Conservation (phyloP, 1,139 yeast species). For the Blastobotrys malaysiensis region DNA sequence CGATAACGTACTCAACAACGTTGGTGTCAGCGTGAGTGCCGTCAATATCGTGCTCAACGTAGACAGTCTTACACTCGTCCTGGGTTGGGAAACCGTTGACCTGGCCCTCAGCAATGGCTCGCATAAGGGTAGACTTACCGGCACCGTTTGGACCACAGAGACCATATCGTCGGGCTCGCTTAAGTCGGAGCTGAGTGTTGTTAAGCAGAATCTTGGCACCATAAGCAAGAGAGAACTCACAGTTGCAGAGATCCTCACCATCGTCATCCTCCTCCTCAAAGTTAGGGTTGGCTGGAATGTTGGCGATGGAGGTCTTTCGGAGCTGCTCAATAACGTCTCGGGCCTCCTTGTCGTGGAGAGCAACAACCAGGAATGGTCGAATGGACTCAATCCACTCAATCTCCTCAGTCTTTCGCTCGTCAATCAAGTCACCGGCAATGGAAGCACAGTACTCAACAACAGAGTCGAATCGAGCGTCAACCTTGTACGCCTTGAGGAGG, state of each 20-base stretch:
- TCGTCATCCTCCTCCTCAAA: conserved; percentile 99
- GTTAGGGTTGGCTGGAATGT: conserved; percentile 93
- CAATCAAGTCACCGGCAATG: conserved; percentile 97
- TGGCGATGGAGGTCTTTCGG: conserved; percentile 95
- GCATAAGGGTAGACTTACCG: conserved; percentile 99
- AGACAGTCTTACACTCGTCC: conserved; percentile 97
- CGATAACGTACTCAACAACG: conserved; percentile 83
- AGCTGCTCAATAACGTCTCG: conserved; percentile 87
- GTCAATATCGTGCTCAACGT: conserved; percentile 99
- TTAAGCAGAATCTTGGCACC: conserved; percentile 99
- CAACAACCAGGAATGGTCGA: conserved; percentile 91
- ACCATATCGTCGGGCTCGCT: conserved; percentile 99
- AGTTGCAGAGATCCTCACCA: conserved; percentile 99
- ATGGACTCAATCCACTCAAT: conserved; percentile 83
- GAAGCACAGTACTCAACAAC: conserved; percentile 84
- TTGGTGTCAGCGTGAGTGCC: conserved; percentile 96
- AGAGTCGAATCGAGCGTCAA: conserved; percentile 67
- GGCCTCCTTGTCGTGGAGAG: conserved; percentile 90
- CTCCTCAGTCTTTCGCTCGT: conserved; percentile 94
- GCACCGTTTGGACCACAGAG: conserved; percentile 99
- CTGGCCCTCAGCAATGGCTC: conserved; percentile 99
- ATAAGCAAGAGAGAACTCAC: conserved; percentile 99
- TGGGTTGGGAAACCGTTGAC: conserved; percentile 99
- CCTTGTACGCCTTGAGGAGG: conserved; percentile 63
- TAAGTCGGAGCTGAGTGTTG: conserved; percentile 98